These are phyloP conservation scores for Argentina anserina DNA, from an alignment of 306 rosid species.

Conservation along the genomic window DNA sequence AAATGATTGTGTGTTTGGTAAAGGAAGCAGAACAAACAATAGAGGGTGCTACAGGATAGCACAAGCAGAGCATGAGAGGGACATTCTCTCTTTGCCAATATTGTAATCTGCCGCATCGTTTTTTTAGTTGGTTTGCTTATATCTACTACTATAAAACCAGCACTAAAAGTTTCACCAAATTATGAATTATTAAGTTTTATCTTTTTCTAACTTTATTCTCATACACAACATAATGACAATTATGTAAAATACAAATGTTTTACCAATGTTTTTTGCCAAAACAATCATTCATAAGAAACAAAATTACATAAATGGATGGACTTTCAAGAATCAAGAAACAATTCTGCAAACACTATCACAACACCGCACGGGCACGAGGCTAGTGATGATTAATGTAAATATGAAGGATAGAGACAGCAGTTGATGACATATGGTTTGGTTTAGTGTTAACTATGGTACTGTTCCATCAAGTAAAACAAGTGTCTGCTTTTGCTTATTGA, in stretches of 20 bases:
- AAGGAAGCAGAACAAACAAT: not conserved
- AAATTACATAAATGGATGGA: no score
- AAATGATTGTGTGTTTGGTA: not conserved
- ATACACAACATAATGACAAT: no score
- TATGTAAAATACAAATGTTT: no score
- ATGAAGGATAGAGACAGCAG: not conserved
- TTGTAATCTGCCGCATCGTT: not conserved
- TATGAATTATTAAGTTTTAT: no score
- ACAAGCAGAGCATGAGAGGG: not conserved
- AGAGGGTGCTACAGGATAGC: not conserved
- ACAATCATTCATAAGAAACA: no score
- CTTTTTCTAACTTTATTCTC: no score
- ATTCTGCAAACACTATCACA: no score
- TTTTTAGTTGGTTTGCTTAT: not conserved
- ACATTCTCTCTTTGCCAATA: constrained; percentile 3
- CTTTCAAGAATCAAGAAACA: no score
- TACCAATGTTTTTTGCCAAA: no score
- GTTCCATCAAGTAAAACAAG: not conserved
- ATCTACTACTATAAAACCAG: no score
- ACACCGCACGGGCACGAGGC: no score
- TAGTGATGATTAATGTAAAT: not conserved
- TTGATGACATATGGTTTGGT: not conserved
- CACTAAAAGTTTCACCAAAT: no score
- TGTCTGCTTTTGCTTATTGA: not conserved
- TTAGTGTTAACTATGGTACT: not conserved